Percentiles rank a stretch among this genome's conserved stretches.
Conservation (phyloP, 2,329 filamentous ascomycete genomes). For the Pseudogymnoascus sp. region DNA sequence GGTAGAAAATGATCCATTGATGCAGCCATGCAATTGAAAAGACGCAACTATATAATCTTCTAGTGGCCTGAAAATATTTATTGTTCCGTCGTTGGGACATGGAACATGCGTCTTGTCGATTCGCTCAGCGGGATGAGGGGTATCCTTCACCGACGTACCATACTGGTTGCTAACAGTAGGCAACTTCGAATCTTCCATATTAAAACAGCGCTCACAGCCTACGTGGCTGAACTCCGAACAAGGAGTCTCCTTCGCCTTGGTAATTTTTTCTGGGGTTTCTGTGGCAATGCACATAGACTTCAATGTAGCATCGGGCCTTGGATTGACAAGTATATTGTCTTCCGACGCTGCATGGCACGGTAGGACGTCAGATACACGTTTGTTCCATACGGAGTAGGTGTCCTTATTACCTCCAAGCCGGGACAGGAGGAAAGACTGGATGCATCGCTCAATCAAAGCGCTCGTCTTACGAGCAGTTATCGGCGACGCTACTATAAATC, state of each 20-base stretch:
- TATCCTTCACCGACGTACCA: background rate
- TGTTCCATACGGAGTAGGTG: conserved; percentile 10
- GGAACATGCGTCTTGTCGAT: background rate
- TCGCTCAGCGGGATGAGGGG: background rate
- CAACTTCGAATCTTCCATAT: background rate
- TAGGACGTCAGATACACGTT: background rate
- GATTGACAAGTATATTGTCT: background rate
- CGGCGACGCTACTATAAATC: conserved; percentile 32
- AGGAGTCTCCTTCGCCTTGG: background rate
- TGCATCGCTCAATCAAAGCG: conserved; percentile 45
- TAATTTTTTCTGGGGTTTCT: background rate
- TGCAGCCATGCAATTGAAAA: conserved; percentile 58
- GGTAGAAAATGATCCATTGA: conserved; percentile 70
- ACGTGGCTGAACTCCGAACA: background rate
- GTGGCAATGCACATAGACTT: background rate
- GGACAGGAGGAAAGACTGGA: conserved; percentile 40
- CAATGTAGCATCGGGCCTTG: background rate
- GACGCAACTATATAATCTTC: conserved; percentile 68
- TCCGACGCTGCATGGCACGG: background rate
- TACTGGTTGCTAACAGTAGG: background rate
- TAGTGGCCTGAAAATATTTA: conserved; percentile 61
- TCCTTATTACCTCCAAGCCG: conserved; percentile 28
- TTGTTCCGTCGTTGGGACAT: conserved; percentile 31
- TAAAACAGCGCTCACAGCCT: background rate
- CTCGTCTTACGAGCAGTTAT: conserved; percentile 54